phyloP scores from a whole-genome alignment of 805 yeast species.

The Clavispora vitiphila region DNA sequence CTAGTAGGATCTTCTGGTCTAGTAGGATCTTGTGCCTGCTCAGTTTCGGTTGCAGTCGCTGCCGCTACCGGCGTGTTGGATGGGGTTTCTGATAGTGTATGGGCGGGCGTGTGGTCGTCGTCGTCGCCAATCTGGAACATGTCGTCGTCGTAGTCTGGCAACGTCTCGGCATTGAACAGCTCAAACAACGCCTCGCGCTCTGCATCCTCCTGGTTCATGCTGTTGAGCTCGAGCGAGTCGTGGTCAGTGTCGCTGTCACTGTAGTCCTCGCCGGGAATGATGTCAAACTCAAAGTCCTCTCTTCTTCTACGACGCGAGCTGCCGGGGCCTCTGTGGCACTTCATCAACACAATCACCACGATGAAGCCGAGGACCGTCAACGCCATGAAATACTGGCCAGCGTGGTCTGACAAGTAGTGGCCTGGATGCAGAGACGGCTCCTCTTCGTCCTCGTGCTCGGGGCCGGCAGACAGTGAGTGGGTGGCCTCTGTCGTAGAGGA shows the following conservation, averaged over 20 bases:
- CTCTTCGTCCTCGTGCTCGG: constrained; percentile 11
- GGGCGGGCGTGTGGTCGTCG: constrained; percentile 18
- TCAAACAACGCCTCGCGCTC: constrained; percentile 39
- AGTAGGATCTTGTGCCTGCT: too few species aligned
- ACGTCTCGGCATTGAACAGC: constrained; percentile 33
- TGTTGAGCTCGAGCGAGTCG: constrained; percentile 32
- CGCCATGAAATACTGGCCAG: constrained; percentile 58
- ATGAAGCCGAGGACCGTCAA: constrained; percentile 56
- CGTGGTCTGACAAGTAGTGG: constrained; percentile 36
- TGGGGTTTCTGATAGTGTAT: neutral
- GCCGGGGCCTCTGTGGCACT: constrained; percentile 38
- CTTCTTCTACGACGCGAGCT: constrained; percentile 47
- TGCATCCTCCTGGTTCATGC: constrained; percentile 22
- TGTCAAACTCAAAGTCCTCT: constrained; percentile 71
- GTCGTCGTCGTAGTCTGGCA: constrained; percentile 35
- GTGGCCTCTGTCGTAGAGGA: neutral
- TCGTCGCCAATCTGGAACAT: constrained; percentile 39
- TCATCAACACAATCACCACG: constrained; percentile 42
- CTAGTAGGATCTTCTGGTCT: too few species aligned
- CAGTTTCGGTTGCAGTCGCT: neutral
- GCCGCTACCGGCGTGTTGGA: too few species aligned
- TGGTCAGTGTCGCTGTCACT: constrained; percentile 35
- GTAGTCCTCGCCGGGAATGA: constrained; percentile 63
- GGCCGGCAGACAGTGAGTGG: neutral
- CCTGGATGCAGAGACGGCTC: constrained; percentile 35